Evolutionary conservation across 73 alveolate genomes (phyloP).

Genomic region (Tetrahymena thermophila): DNA sequence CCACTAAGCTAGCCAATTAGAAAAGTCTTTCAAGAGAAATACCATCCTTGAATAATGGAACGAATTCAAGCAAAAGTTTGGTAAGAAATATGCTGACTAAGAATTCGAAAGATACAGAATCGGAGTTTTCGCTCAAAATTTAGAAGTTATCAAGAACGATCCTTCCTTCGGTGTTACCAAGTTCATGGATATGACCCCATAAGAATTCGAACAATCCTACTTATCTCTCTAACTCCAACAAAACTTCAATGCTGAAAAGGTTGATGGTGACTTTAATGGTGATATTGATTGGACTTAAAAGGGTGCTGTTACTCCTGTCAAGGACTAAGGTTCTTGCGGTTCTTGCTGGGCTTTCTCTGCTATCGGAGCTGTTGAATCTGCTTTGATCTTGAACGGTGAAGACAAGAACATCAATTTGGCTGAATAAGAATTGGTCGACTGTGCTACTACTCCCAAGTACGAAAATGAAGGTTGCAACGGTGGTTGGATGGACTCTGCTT

Average conservation of each 20-base stretch:
- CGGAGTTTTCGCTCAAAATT: background rate
- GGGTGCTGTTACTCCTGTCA: slow-evolving; percentile 6
- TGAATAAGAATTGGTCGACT: slow-evolving; percentile 61
- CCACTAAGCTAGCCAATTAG: background rate
- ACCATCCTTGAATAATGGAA: background rate
- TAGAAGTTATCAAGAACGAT: background rate
- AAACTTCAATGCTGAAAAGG: background rate
- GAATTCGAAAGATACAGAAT: slow-evolving; percentile 1
- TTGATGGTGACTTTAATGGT: background rate
- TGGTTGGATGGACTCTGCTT: slow-evolving; percentile 65
- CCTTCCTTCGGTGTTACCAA: background rate
- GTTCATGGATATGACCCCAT: background rate
- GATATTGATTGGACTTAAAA: slow-evolving; percentile 3
- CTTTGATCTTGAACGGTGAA: slow-evolving; percentile 2
- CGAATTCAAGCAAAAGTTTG: background rate
- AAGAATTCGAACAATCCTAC: background rate
- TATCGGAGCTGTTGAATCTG: slow-evolving; percentile 38
- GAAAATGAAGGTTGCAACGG: slow-evolving; percentile 69
- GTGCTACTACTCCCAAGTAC: slow-evolving; percentile 8
- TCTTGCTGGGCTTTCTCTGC: slow-evolving; percentile 49
- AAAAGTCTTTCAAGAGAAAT: background rate
- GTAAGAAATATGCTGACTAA: background rate
- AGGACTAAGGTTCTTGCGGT: slow-evolving; percentile 34
- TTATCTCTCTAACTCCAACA: background rate
- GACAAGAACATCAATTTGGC: slow-evolving; percentile 11